Percentiles rank a stretch among this genome's conserved stretches.
Evolutionary conservation across 257 asterid species (phyloP).

Genomic region (Solanum lignicaule): DNA sequence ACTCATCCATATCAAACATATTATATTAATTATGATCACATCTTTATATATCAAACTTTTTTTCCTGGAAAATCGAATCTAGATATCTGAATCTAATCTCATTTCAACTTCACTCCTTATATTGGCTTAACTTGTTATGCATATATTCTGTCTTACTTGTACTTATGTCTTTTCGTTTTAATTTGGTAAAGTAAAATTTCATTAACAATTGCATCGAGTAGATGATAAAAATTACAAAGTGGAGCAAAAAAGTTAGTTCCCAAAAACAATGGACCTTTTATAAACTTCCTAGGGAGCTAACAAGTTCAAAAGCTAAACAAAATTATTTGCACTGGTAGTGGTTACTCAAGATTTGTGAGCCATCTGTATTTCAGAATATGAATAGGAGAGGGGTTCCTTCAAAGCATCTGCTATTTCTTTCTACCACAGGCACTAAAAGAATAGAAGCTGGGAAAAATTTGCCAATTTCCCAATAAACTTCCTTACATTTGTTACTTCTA

Average conservation of each 20-base stretch:
- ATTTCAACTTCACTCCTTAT: neutral
- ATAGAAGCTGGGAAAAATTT: neutral
- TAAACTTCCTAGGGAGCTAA: neutral
- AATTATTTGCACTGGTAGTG: neutral
- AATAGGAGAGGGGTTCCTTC: neutral
- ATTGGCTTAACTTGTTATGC: neutral
- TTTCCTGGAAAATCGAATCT: neutral
- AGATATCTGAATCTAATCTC: neutral
- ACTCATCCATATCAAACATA: neutral
- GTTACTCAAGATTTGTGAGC: neutral
- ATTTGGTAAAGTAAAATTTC: neutral
- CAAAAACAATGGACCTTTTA: neutral
- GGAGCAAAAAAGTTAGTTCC: neutral
- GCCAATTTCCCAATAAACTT: neutral
- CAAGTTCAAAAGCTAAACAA: neutral
- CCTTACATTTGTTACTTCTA: neutral
- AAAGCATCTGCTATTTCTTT: neutral
- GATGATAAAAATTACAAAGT: neutral
- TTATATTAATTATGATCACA: neutral
- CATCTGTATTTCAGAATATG: neutral
- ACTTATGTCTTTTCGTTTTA: neutral
- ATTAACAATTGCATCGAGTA: neutral
- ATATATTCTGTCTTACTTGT: neutral
- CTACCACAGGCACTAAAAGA: neutral
- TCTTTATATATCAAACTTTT: neutral